Conservation (phyloP, 306 rosid genomes). For the Chamaecrista fasciculata region DNA sequence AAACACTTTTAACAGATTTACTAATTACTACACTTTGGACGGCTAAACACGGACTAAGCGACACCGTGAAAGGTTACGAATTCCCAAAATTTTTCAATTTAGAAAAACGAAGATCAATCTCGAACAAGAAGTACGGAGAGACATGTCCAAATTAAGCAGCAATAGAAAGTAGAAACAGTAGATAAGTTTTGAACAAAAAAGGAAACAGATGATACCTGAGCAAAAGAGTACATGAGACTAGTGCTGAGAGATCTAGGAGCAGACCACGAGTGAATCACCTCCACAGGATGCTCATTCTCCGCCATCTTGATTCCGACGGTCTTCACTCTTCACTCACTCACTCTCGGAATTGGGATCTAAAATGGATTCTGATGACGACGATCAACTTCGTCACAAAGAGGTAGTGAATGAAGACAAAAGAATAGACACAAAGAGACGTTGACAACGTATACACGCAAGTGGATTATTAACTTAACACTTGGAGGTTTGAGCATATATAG, state of each 20-base stretch:
- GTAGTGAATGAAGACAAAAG: too few species aligned
- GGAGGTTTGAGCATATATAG: too few species aligned
- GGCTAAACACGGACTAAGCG: background rate
- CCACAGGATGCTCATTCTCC: slow-evolving; percentile 44
- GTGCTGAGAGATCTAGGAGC: slow-evolving; percentile 83
- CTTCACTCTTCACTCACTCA: background rate
- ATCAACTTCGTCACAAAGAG: too few species aligned
- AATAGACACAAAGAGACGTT: background rate
- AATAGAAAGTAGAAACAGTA: background rate
- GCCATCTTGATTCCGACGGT: slow-evolving; percentile 29
- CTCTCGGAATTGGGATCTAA: background rate
- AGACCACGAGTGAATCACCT: slow-evolving; percentile 80
- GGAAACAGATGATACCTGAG: slow-evolving; percentile 55
- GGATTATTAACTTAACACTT: too few species aligned
- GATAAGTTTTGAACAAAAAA: background rate
- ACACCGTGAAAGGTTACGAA: background rate
- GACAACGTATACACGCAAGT: background rate
- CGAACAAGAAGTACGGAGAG: background rate
- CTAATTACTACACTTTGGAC: background rate
- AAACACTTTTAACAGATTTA: background rate
- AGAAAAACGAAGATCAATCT: background rate
- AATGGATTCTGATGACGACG: background rate
- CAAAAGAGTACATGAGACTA: slow-evolving; percentile 76
- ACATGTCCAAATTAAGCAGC: background rate
- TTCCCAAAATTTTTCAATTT: background rate